Base-by-base conservation (phyloP, 441 rosid genomes). In the Hura crepitans region DNA sequence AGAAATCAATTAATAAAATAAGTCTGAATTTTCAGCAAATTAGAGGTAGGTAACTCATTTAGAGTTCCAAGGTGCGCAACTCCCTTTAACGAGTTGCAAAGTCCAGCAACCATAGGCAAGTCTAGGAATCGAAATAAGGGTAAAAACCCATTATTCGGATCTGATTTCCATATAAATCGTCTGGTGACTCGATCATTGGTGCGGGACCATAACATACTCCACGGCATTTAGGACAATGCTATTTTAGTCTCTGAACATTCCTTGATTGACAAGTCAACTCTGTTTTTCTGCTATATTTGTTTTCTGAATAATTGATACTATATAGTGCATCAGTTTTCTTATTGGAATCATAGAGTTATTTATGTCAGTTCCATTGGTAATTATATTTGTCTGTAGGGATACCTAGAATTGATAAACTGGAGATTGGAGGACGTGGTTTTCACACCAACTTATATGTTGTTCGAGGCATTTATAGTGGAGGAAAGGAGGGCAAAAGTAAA, bases 401-500 rank as follows among this genome's bases (percentile, higher is more conserved):
- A 72, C 99, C 99, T 70, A 85, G 81, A 82, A 86, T 95, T 43
- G 91, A 85, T 75, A 95, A 90, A 83, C 86, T 95, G 74, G 96
- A 92, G 83, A 95, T 92, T 73, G 99, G 89, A 80, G 99, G 99
- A 56, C 78, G 90, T 80, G 97, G 99, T 50, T 90, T 85, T 67
- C 99, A 92, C 79, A 90, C 99, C 63, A 95, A 95, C 73, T 86
- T 95, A 61, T 95, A 89, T 85, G 93, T 91, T 79, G 87, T 95
- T 72, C 79, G 85, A 67, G 96, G 99, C 68, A 75, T 75, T 78
- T 95, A 95, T 79, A 87, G 85, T 81, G 99, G 99, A 78, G 99
- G 97, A 79, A 92, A 81, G 79, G 99, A 95, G 87, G 99, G 97
- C 10, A 92, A 90, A 83, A 92, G 97, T 83, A 90, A 83, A 82